Evolutionary conservation across 1,139 yeast species (phyloP).

Genomic region (Yamadazyma spencermartinsiae): DNA sequence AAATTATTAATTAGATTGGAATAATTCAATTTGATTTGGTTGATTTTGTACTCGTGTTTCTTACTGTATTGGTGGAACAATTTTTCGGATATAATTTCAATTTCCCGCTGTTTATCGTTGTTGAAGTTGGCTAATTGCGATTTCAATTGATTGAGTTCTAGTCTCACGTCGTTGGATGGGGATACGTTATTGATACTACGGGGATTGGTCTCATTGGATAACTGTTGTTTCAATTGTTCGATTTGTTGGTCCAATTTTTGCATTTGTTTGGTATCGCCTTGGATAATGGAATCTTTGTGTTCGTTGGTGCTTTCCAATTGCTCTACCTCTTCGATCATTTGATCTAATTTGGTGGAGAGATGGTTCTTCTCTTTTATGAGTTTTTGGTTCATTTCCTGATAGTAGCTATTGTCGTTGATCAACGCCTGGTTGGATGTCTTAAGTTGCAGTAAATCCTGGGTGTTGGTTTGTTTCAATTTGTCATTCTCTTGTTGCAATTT

Average conservation of each 20-base stretch:
- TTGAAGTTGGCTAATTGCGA: conserved; percentile 3
- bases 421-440: conserved; percentile 1
- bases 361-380: conserved; percentile 2
- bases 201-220: background rate
- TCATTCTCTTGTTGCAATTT: background rate
- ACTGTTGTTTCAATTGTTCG: conserved; percentile 3
- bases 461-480: background rate
- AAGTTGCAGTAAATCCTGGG: background rate
- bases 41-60: conserved; percentile 64
- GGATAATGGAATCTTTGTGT: conserved; percentile 1
- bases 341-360: conserved; percentile 1
- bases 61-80: conserved; percentile 63
- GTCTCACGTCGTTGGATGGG: background rate
- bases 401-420: background rate
- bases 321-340: background rate
- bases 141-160: conserved; percentile 2
- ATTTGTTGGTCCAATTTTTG: conserved; percentile 1
- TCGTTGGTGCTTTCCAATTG: conserved; percentile 3
- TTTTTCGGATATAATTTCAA: conserved; percentile 60
- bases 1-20: conserved; percentile 40
- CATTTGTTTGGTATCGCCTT: conserved; percentile 3
- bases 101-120: conserved; percentile 19
- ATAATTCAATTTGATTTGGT: conserved; percentile 38
- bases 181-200: conserved; percentile 2
- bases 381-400: conserved; percentile 1